Percentiles rank a stretch among this genome's conserved stretches.
Evolutionary conservation across 768 basidiomycete genomes (phyloP).

Genomic region (Naganishia vishniacii): DNA sequence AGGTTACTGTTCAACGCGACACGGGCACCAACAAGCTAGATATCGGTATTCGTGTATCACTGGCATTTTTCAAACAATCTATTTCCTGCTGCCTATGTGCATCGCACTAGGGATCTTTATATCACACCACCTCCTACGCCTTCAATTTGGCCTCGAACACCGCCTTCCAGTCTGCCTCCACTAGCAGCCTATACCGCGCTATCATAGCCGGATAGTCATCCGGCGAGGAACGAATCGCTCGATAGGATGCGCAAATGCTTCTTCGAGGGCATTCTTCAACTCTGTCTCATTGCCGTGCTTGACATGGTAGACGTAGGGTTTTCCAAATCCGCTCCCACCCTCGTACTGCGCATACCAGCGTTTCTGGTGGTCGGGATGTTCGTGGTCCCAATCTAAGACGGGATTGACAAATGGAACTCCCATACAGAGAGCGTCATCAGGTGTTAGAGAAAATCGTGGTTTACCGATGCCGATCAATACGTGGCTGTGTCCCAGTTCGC

Average conservation of each 20-base stretch:
- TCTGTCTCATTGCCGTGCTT: neutral
- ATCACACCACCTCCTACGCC: too few species aligned
- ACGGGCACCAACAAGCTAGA: too few species aligned
- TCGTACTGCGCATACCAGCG: constrained; percentile 40
- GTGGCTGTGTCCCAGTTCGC: constrained; percentile 24
- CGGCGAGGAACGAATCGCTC: constrained; percentile 15
- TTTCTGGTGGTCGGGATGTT: constrained; percentile 34
- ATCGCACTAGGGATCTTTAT: too few species aligned
- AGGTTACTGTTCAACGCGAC: too few species aligned
- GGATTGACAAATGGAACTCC: constrained; percentile 46
- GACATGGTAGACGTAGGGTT: constrained; percentile 17
- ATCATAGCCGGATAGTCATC: constrained; percentile 26
- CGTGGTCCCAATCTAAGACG: constrained; percentile 32
- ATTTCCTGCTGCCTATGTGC: too few species aligned
- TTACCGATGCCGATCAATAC: constrained; percentile 32
- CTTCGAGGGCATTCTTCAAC: neutral
- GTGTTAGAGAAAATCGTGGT: constrained; percentile 29
- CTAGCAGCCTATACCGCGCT: constrained; percentile 23
- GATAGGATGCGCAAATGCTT: neutral
- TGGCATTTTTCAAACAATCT: too few species aligned
- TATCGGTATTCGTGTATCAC: too few species aligned
- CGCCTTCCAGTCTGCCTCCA: constrained; percentile 30
- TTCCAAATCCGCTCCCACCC: constrained; percentile 21
- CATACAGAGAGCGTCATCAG: constrained; percentile 34
- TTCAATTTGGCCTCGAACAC: constrained; percentile 9